Evolutionary conservation across 305 asterid species (phyloP).

Genomic region (Rubia tinctorum): DNA sequence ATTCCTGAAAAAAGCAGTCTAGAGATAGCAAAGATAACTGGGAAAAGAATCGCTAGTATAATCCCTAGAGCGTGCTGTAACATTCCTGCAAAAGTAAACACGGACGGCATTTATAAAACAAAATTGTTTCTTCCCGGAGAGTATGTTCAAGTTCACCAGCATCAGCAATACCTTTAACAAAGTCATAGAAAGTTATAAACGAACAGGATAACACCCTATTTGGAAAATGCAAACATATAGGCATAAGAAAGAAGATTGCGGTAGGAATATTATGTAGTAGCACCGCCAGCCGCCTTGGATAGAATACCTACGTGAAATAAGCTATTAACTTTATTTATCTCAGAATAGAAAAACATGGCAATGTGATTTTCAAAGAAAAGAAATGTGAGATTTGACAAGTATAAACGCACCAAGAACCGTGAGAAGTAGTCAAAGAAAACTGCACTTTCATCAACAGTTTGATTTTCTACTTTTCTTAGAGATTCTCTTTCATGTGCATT

Average conservation of each 20-base stretch:
- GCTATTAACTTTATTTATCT: constrained; percentile 10
- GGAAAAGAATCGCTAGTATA: constrained; percentile 65
- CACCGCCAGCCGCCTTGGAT: constrained; percentile 70
- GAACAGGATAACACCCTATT: constrained; percentile 46
- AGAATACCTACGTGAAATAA: constrained; percentile 56
- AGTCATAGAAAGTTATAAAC: constrained; percentile 52
- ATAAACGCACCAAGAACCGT: constrained; percentile 64
- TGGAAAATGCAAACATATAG: constrained; percentile 60
- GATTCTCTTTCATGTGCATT: constrained; percentile 68
- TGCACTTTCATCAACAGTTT: constrained; percentile 50
- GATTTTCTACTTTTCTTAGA: constrained; percentile 34
- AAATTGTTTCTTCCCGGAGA: not conserved
- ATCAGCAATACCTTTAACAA: constrained; percentile 63
- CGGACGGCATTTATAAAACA: constrained; percentile 12
- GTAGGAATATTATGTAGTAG: constrained; percentile 77
- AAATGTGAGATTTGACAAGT: constrained; percentile 13
- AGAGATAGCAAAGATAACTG: constrained; percentile 65
- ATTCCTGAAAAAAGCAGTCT: constrained; percentile 64
- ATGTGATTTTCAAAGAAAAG: constrained; percentile 14
- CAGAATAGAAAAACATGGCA: constrained; percentile 11
- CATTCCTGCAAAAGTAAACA: constrained; percentile 58
- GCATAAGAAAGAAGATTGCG: constrained; percentile 75
- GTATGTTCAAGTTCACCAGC: not conserved
- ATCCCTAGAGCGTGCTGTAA: constrained; percentile 67
- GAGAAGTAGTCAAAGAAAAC: constrained; percentile 79